Evolutionary conservation across 108 stramenopile genomes (phyloP), one percentile per base, ranked within the genome.

Genomic region (Cyclotella choctawhatcheeana): DNA sequence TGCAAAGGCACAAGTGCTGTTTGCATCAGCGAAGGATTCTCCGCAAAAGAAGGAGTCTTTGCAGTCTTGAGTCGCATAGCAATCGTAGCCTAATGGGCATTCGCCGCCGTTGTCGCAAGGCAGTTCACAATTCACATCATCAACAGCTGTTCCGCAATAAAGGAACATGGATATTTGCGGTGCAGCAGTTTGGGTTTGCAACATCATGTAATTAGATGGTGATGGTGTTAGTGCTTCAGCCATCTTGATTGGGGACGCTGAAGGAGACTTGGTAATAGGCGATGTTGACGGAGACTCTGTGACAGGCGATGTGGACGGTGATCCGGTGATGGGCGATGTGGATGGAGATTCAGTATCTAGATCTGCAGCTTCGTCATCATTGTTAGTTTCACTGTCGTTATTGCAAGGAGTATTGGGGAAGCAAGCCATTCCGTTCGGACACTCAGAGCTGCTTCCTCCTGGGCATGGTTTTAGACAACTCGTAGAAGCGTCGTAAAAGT

Each of bases 201-300:
- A 85, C 54, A 87, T 85, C 37, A 92, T 82, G 10, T 85, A 77
- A 25, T 84, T 77, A 18, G 87, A 79, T 60, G 94, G 88, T 63
- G 83, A 85, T 21, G 87, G 74, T 64, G 81, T 89, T 26, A 87
- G 73, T 33, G 51, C 16, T 26, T 34, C 44, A 20, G 78, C 68
- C 6, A 66, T 31, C 14, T 66, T 51, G 20, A 56, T 61, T 33
- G 58, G 50, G 6, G 69, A 44, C 63, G 66, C 43, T 1, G 63
- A 30, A 17, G 44, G 44, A 48, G 56, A 8, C 30, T 58, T 58
- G 0, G 47, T 48, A 0, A 47, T 29, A 27, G 62, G 72, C n/a
- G 44, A 16, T 63, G 44, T 1, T 10, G 61, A 63, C 4, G 44
- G 44, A 16, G 44, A 25, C 6, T 60, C 35, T 32, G 59, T 21